A percentile compares a stretch with the other conserved stretches of the same genome.
phyloP scores from a whole-genome alignment of 768 basidiomycete genomes.

The Mycena polygramma region DNA sequence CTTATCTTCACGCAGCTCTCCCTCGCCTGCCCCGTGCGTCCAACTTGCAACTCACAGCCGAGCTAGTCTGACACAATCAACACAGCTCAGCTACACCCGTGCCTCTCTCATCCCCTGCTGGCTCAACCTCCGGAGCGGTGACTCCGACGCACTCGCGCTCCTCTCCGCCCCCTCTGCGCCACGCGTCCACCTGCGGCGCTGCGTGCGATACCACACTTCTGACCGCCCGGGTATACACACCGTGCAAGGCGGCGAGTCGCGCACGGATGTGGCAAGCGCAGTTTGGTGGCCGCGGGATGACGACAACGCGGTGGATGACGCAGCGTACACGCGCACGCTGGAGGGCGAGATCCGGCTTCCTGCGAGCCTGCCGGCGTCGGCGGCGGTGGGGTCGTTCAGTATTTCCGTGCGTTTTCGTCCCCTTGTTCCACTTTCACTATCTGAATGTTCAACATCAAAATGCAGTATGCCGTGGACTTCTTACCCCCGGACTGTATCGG shows the following conservation, averaged over 20 bases:
- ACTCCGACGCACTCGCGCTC: conserved; percentile 48
- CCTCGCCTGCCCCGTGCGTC: conserved; percentile 12
- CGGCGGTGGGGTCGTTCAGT: conserved; percentile 42
- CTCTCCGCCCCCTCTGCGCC: conserved; percentile 39
- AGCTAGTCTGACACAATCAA: neutral
- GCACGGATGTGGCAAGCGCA: conserved; percentile 39
- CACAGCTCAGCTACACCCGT: conserved; percentile 52
- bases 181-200: conserved; percentile 31
- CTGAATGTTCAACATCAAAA: neutral
- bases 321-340: conserved; percentile 35
- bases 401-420: conserved; percentile 24
- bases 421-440: neutral
- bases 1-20: neutral
- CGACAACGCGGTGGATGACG: neutral
- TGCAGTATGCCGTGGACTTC: neutral
- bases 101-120: conserved; percentile 56
- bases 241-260: conserved; percentile 25
- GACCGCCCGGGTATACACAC: conserved; percentile 23
- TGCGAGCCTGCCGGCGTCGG: conserved; percentile 47
- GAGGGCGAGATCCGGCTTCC: conserved; percentile 51
- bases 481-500: neutral
- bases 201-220: conserved; percentile 40
- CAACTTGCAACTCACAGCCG: neutral
- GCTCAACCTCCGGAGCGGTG: conserved; percentile 45
- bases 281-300: conserved; percentile 45